A percentile compares a stretch with the other conserved stretches of the same genome.
These are phyloP conservation scores for Scutellaria galericulata DNA, from an alignment of 257 asterid species.

Conservation along the genomic window DNA sequence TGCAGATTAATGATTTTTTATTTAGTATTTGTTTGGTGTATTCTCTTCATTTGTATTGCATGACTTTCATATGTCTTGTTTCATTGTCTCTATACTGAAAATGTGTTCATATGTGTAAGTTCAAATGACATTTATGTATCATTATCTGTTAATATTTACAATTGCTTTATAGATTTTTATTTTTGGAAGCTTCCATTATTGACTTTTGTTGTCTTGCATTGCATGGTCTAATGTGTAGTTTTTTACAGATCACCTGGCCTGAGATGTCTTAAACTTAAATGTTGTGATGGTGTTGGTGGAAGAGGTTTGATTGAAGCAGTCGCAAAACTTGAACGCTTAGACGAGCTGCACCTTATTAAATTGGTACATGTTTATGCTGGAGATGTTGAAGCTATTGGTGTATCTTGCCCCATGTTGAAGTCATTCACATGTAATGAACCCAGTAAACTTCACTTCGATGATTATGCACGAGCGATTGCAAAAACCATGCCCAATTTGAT, in stretches of 20 bases:
- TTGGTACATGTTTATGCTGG: neutral
- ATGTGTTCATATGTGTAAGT: no score
- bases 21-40: no score
- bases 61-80: no score
- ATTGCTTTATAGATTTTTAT: no score
- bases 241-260: conserved; percentile 47
- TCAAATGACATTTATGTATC: no score
- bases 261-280: conserved; percentile 40
- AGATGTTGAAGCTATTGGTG: conserved; percentile 42
- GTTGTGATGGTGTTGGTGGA: conserved; percentile 20
- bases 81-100: no score
- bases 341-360: conserved; percentile 50
- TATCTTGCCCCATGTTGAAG: conserved; percentile 44
- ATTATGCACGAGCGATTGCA: conserved; percentile 5
- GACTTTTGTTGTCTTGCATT: no score
- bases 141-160: no score
- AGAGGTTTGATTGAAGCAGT: conserved; percentile 39
- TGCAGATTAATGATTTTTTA: no score
- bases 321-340: conserved; percentile 42
- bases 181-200: no score
- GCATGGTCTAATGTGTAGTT: conserved; percentile 27
- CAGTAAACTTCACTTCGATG: no score
- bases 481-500: conserved; percentile 29
- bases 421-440: conserved; percentile 11
- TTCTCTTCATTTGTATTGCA: no score